Evolutionary conservation across 495 filamentous ascomycete species (phyloP), one percentile per base, ranked within the genome.

Genomic region (Trichoderma virens): DNA sequence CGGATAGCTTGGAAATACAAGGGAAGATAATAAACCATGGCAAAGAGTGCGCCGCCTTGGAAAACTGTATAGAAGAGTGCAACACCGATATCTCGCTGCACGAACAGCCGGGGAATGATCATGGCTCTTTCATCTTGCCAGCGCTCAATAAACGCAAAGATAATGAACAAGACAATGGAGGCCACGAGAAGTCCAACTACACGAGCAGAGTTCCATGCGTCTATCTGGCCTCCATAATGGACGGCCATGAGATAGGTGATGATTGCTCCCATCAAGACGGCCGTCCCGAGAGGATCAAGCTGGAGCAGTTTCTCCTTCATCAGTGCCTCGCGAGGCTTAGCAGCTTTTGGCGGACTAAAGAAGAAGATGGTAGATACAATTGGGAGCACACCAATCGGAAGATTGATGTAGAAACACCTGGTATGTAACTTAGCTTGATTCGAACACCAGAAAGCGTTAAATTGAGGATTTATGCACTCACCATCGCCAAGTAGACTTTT

Each of bases 1-100:
- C 78, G 69, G 59, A 87, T 74, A 28, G 68, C 70, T 66, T 89
- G 86, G 69, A 87, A 88, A 68, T 86, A 89, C 64, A 88, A 82
- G 27, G 86, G 85, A 3, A 88, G 72, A 65, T 83, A 88, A 70
- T 85, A 85, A 11, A 82, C 71, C 11, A 80, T 39, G 1, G 76
- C 51, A 64, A 75, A 75, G 64, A 73, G 75, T 1, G 67, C 66
- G 11, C 78, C 78, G 6, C 62, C 66, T 35, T 76, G 71, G 69
- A 74, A 72, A 69, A 78, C 71, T 13, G 66, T 54, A 65, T 25
- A 45, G 67, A 65, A 13, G 67, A 70, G 32, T 69, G 71, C 18
- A 66, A 69, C 35, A 80, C 69, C 45, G 62, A 75, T 62, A 13
- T 70, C 66, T 2, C 80, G 74, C 43, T 76, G 73, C 20, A 65